phyloP scores from a whole-genome alignment of 2,329 filamentous ascomycete species.

The Elsinoe perseae region DNA sequence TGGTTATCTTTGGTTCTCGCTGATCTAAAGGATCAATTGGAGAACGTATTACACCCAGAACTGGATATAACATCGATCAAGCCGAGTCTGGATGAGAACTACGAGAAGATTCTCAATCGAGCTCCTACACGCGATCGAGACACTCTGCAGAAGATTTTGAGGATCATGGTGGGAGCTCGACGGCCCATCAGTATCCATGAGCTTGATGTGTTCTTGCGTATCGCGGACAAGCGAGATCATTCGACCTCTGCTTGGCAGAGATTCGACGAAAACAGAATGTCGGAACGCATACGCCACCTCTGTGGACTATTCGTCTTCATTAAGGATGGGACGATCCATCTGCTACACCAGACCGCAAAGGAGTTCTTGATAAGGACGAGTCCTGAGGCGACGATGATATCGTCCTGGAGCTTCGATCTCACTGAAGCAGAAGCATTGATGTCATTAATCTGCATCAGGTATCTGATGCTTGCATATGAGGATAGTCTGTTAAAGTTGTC shows the following conservation, averaged over 20 bases:
- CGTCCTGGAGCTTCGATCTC: neutral
- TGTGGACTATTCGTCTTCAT: slow-evolving; percentile 27
- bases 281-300: slow-evolving; percentile 17
- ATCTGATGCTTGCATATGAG: neutral
- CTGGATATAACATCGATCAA: slow-evolving; percentile 20
- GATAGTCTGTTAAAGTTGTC: too few relatives aligned
- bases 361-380: slow-evolving; percentile 23
- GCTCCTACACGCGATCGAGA: neutral
- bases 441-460: slow-evolving; percentile 3
- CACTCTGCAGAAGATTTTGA: slow-evolving; percentile 20
- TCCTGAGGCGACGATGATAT: neutral
- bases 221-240: slow-evolving; percentile 16
- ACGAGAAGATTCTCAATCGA: slow-evolving; percentile 24
- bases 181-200: slow-evolving; percentile 24
- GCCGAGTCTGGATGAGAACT: slow-evolving; percentile 24
- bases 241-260: too few relatives aligned
- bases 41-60: slow-evolving; percentile 17
- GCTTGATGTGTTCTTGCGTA: slow-evolving; percentile 22
- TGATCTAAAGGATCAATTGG: slow-evolving; percentile 18
- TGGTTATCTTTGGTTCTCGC: slow-evolving; percentile 26
- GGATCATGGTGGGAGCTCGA: slow-evolving; percentile 24
- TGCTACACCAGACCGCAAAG: slow-evolving; percentile 28
- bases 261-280: neutral
- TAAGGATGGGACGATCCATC: slow-evolving; percentile 21
- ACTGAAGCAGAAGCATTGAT: neutral